Evolutionary conservation across 2,329 filamentous ascomycete genomes (phyloP).

Genomic region (Albophoma yamanashiensis): DNA sequence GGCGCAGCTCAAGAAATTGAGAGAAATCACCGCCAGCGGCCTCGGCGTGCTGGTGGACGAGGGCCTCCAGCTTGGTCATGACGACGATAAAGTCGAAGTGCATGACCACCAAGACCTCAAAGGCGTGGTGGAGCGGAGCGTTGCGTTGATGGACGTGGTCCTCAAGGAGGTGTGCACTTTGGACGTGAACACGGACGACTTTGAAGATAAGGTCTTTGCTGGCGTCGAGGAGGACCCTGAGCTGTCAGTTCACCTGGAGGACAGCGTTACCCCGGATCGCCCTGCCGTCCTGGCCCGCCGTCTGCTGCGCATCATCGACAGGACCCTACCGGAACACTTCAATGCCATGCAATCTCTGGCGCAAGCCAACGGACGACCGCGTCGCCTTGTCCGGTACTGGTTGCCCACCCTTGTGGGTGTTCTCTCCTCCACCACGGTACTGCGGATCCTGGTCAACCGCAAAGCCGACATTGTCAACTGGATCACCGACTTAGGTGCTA

Average conservation of each 20-base stretch:
- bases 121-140: slow-evolving; percentile 65
- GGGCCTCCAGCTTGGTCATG: slow-evolving; percentile 58
- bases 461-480: slow-evolving; percentile 70
- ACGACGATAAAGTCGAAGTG: slow-evolving; percentile 45
- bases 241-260: slow-evolving; percentile 40
- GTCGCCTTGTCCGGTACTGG: slow-evolving; percentile 76
- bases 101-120: slow-evolving; percentile 48
- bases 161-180: slow-evolving; percentile 59
- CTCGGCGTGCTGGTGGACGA: slow-evolving; percentile 83
- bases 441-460: slow-evolving; percentile 65
- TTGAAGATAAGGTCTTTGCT: slow-evolving; percentile 55
- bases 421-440: slow-evolving; percentile 76
- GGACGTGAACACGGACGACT: slow-evolving; percentile 50
- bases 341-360: slow-evolving; percentile 44
- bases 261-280: slow-evolving; percentile 31
- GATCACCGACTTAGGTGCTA: slow-evolving; percentile 69
- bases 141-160: slow-evolving; percentile 79
- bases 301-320: slow-evolving; percentile 57
- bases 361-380: slow-evolving; percentile 62
- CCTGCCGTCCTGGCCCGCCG: slow-evolving; percentile 54
- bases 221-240: slow-evolving; percentile 52
- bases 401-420: slow-evolving; percentile 61
- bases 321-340: slow-evolving; percentile 58
- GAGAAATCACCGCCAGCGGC: slow-evolving; percentile 74
- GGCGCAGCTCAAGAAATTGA: slow-evolving; percentile 57